These are phyloP conservation scores for Peronospora belbahrii DNA, from an alignment of 352 stramenopile species.

Conservation along the genomic window DNA sequence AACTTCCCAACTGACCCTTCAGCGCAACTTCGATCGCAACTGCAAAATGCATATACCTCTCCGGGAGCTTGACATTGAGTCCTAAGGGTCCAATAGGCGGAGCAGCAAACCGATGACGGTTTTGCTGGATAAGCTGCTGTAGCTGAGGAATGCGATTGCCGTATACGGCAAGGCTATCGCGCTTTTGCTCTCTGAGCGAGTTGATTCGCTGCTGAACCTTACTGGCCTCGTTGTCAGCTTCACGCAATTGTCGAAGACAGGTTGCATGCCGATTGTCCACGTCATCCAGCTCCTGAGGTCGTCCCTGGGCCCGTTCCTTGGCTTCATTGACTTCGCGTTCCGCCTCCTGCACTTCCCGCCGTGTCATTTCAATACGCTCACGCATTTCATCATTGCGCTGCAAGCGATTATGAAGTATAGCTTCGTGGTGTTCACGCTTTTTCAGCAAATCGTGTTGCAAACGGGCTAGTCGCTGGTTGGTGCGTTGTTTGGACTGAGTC, in stretches of 20 bases:
- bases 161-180: slow-evolving; percentile 54
- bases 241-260: slow-evolving; percentile 46
- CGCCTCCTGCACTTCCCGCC: slow-evolving; percentile 32
- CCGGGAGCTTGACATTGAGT: slow-evolving; percentile 62
- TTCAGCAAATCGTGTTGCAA: slow-evolving; percentile 45
- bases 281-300: slow-evolving; percentile 36
- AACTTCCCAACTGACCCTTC: slow-evolving; percentile 69
- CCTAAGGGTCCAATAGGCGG: slow-evolving; percentile 70
- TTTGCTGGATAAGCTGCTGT: slow-evolving; percentile 69
- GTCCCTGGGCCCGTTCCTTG: slow-evolving; percentile 22
- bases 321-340: slow-evolving; percentile 35
- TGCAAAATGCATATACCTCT: slow-evolving; percentile 58
- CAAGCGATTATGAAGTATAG: slow-evolving; percentile 46
- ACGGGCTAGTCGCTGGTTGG: slow-evolving; percentile 42
- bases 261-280: slow-evolving; percentile 52
- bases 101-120: slow-evolving; percentile 48
- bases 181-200: slow-evolving; percentile 41
- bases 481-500: slow-evolving; percentile 37
- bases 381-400: slow-evolving; percentile 56
- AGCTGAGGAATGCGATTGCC: slow-evolving; percentile 60
- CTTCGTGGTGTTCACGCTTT: slow-evolving; percentile 46
- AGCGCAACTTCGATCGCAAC: slow-evolving; percentile 65
- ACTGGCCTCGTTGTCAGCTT: slow-evolving; percentile 43
- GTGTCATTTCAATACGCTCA: slow-evolving; percentile 42
- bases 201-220: slow-evolving; percentile 43